Conservation (phyloP, 2,329 filamentous ascomycete species). For the Aspergillus sp. region DNA sequence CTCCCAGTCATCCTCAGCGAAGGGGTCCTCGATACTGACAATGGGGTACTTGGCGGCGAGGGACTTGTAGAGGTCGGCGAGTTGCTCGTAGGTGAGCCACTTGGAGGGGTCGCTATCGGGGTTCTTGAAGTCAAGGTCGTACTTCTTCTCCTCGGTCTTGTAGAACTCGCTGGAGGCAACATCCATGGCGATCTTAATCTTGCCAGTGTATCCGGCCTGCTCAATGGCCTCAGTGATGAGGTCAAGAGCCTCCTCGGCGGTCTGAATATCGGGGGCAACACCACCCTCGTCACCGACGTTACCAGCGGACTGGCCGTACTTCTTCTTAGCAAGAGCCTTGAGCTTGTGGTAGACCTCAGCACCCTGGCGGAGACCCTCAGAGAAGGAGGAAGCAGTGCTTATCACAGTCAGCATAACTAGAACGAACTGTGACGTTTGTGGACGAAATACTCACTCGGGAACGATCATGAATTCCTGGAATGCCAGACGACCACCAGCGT, state of each 20-base stretch:
- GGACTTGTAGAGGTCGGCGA: conserved; percentile 86
- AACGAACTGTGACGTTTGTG: neutral
- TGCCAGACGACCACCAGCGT: conserved; percentile 93
- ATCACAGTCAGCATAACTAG: conserved; percentile 4
- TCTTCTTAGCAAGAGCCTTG: conserved; percentile 97
- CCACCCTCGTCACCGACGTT: conserved; percentile 99
- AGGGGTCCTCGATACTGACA: conserved; percentile 97
- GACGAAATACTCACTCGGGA: conserved; percentile 63
- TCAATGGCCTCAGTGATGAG: conserved; percentile 95
- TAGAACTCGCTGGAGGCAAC: conserved; percentile 99
- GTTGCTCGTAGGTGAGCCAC: conserved; percentile 98
- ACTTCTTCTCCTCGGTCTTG: conserved; percentile 97
- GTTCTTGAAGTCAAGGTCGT: conserved; percentile 99
- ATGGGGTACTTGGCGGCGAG: conserved; percentile 96
- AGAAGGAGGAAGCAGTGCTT: conserved; percentile 84
- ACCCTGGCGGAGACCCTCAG: conserved; percentile 94
- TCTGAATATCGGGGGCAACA: conserved; percentile 98
- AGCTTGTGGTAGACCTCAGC: conserved; percentile 98
- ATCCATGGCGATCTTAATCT: conserved; percentile 99
- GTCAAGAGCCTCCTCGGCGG: conserved; percentile 92
- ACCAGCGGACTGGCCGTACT: conserved; percentile 97
- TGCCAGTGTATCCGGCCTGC: conserved; percentile 90
- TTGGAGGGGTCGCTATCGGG: conserved; percentile 92
- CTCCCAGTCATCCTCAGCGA: conserved; percentile 99
- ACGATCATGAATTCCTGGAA: conserved; percentile 99